These are phyloP conservation scores for Microbotryum lychnidis-dioicae DNA, from an alignment of 1,284 basidiomycete genomes.

Conservation along the genomic window DNA sequence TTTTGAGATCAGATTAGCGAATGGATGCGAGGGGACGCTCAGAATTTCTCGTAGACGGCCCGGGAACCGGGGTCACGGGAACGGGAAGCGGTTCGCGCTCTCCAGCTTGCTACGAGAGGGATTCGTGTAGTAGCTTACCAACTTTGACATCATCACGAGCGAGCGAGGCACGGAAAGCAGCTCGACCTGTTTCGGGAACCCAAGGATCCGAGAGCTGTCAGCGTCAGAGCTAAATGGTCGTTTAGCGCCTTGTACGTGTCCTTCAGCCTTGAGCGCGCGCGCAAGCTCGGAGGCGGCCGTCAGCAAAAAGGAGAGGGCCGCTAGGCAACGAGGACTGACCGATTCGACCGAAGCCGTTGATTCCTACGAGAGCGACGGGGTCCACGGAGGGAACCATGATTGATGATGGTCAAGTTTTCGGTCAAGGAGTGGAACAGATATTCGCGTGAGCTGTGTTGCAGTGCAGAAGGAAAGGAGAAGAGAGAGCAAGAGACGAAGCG, in stretches of 20 bases:
- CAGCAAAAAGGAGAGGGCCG: too few relatives aligned
- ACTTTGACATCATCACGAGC: constrained; percentile 26
- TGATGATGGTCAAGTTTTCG: too few relatives aligned
- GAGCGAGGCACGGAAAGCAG: constrained; percentile 34
- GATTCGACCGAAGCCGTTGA: constrained; percentile 44
- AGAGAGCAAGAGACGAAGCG: too few relatives aligned
- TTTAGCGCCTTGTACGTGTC: neutral
- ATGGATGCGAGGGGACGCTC: too few relatives aligned
- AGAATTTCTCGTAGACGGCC: too few relatives aligned
- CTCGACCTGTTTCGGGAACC: constrained; percentile 19
- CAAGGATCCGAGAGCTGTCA: neutral
- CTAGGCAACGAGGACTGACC: constrained; percentile 29
- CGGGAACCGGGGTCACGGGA: too few relatives aligned
- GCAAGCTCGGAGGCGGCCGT: too few relatives aligned
- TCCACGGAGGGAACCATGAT: too few relatives aligned
- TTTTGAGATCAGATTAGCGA: constrained; percentile 25
- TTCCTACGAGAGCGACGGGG: constrained; percentile 32
- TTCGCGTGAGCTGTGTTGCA: too few relatives aligned
- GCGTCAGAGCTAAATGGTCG: neutral
- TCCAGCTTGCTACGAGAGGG: neutral
- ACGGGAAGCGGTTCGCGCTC: neutral
- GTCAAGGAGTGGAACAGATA: too few relatives aligned
- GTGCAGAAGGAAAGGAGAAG: too few relatives aligned
- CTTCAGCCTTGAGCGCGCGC: too few relatives aligned
- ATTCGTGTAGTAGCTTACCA: neutral